These are phyloP conservation scores for Fusarium illudens DNA, from an alignment of 2,329 filamentous ascomycete species.

Conservation along the genomic window DNA sequence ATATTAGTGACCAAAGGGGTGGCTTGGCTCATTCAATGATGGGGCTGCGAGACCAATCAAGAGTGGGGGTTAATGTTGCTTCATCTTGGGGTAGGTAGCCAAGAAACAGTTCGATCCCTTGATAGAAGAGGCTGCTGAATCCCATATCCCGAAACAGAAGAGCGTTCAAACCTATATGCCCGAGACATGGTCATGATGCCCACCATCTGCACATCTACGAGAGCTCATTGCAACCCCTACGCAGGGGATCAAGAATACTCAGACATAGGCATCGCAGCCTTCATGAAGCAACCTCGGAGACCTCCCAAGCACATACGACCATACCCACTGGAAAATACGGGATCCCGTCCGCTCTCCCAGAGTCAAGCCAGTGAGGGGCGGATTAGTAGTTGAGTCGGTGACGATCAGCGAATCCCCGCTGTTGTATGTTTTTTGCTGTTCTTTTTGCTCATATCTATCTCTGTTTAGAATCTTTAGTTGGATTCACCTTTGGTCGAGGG, in stretches of 20 bases:
- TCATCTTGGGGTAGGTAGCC: no score
- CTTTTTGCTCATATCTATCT: no score
- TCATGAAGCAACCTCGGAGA: not conserved
- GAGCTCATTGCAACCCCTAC: not conserved
- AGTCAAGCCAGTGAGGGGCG: not conserved
- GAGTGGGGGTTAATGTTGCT: not conserved
- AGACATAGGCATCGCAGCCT: not conserved
- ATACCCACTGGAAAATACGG: not conserved
- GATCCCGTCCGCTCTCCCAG: not conserved
- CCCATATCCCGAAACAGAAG: not conserved
- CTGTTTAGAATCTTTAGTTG: not conserved
- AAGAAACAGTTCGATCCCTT: not conserved
- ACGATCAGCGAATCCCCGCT: not conserved
- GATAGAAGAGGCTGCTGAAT: not conserved
- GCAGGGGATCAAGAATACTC: not conserved
- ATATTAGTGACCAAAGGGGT: no score
- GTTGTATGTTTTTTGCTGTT: not conserved
- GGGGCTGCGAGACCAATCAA: not conserved
- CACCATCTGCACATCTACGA: not conserved
- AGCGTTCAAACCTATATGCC: not conserved
- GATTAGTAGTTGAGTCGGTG: not conserved
- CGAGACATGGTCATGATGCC: no score
- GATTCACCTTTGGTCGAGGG: not conserved
- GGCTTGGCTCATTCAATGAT: no score
- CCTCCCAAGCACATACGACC: not conserved